These are phyloP conservation scores for Kurtzmaniella quercitrusa DNA, from an alignment of 1,139 yeast genomes.

Conservation along the genomic window DNA sequence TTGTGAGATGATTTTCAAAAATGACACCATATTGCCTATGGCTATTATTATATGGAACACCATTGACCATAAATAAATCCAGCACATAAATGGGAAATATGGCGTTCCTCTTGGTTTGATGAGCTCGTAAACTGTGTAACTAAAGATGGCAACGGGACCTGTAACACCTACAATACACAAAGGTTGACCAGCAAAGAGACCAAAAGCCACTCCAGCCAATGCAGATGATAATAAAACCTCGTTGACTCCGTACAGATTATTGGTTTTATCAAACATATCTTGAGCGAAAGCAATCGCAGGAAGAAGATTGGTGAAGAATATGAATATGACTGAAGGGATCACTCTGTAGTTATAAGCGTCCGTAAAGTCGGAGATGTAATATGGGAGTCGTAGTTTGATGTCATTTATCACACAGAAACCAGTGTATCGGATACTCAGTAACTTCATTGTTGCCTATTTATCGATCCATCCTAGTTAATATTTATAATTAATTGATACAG, in stretches of 20 bases:
- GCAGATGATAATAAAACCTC: slow-evolving; percentile 84
- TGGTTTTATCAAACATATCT: slow-evolving; percentile 90
- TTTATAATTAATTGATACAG: no score
- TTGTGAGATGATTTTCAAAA: slow-evolving; percentile 67
- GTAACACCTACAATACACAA: slow-evolving; percentile 97
- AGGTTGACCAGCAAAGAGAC: slow-evolving; percentile 84
- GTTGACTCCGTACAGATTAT: slow-evolving; percentile 84
- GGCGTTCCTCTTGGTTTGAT: slow-evolving; percentile 62
- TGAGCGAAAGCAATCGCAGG: slow-evolving; percentile 98
- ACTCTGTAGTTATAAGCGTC: slow-evolving; percentile 87
- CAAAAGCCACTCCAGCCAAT: slow-evolving; percentile 85
- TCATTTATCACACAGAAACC: slow-evolving; percentile 61
- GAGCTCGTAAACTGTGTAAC: slow-evolving; percentile 84
- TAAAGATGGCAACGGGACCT: slow-evolving; percentile 89
- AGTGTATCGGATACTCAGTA: slow-evolving; percentile 15
- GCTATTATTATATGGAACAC: slow-evolving; percentile 75
- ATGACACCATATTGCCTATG: slow-evolving; percentile 62
- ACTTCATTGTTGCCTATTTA: not conserved
- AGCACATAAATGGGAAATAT: slow-evolving; percentile 90
- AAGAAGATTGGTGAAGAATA: slow-evolving; percentile 81
- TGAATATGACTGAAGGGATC: slow-evolving; percentile 77
- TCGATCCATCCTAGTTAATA: not conserved
- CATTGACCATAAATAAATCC: slow-evolving; percentile 93
- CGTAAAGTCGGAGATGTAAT: slow-evolving; percentile 69
- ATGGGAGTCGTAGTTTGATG: slow-evolving; percentile 54